These are phyloP conservation scores for Naganishia sp. DNA, from an alignment of 1,284 basidiomycete genomes.

Conservation along the genomic window DNA sequence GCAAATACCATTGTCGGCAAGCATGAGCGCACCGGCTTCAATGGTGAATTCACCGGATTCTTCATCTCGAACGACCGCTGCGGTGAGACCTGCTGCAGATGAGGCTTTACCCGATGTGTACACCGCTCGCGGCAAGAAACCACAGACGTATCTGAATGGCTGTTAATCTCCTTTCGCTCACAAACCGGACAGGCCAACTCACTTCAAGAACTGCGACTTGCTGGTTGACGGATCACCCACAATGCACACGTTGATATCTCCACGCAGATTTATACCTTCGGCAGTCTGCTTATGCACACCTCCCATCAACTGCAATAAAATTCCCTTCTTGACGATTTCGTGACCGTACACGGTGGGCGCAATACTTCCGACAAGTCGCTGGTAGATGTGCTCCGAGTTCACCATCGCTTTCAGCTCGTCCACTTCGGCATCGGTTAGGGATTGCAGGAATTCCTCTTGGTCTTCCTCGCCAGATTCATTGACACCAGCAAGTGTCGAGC, in stretches of 20 bases:
- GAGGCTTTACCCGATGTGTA: conserved; percentile 99
- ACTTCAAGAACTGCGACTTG: conserved; percentile 99
- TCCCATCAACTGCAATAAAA: conserved; percentile 98
- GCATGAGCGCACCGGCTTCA: conserved; percentile 97
- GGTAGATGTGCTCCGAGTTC: conserved; percentile 88
- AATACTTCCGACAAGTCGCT: conserved; percentile 87
- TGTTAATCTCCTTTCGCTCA: neutral
- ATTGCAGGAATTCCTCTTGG: conserved; percentile 74
- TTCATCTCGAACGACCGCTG: conserved; percentile 97
- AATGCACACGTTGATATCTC: conserved; percentile 98
- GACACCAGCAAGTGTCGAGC: conserved; percentile 68
- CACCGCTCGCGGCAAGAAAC: conserved; percentile 96
- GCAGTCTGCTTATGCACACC: conserved; percentile 96
- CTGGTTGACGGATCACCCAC: conserved; percentile 96
- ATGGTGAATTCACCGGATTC: conserved; percentile 99
- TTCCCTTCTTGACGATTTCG: conserved; percentile 97
- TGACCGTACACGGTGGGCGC: conserved; percentile 97
- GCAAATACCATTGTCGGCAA: conserved; percentile 99
- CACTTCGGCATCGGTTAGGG: conserved; percentile 89
- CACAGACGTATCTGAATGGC: conserved; percentile 81
- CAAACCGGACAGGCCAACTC: conserved; percentile 42
- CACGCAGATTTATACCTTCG: conserved; percentile 95
- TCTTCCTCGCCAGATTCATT: conserved; percentile 75
- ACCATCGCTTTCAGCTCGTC: conserved; percentile 95
- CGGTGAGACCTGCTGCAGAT: conserved; percentile 96